Conservation (phyloP, 2,329 filamentous ascomycete genomes). For the Westerdykella sp. region DNA sequence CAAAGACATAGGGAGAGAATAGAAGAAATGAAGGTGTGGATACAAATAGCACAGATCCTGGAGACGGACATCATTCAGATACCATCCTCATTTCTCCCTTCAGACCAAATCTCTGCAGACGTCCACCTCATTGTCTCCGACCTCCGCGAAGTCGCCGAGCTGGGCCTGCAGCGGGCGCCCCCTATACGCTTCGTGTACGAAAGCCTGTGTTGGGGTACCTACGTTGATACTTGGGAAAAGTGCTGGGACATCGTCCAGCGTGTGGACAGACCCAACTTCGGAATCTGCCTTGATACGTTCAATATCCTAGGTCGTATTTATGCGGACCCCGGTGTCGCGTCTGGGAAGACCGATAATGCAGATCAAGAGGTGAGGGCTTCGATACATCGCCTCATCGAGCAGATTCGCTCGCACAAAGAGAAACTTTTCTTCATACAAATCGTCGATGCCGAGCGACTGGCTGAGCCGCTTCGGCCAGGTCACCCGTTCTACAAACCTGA, state of each 20-base stretch:
- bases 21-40: too few species aligned
- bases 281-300: conserved; percentile 71
- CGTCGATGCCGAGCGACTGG: too few species aligned
- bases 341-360: conserved; percentile 50
- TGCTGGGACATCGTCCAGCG: conserved; percentile 61
- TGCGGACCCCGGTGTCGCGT: conserved; percentile 56
- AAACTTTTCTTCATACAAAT: too few species aligned
- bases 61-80: conserved; percentile 68
- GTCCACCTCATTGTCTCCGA: conserved; percentile 55
- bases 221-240: conserved; percentile 63
- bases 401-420: too few species aligned
- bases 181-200: conserved; percentile 67
- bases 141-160: conserved; percentile 58
- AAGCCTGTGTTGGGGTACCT: conserved; percentile 65
- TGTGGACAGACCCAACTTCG: conserved; percentile 66
- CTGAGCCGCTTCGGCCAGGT: too few species aligned
- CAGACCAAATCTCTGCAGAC: conserved; percentile 47
- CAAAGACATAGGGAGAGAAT: too few species aligned
- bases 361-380: conserved; percentile 39
- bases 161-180: conserved; percentile 54
- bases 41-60: conserved; percentile 47
- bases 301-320: conserved; percentile 68
- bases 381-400: too few species aligned
- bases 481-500: too few species aligned
- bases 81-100: conserved; percentile 62